Base-by-base conservation (phyloP, 352 stramenopile species). In the Phytophthora fragariaefolia region DNA sequence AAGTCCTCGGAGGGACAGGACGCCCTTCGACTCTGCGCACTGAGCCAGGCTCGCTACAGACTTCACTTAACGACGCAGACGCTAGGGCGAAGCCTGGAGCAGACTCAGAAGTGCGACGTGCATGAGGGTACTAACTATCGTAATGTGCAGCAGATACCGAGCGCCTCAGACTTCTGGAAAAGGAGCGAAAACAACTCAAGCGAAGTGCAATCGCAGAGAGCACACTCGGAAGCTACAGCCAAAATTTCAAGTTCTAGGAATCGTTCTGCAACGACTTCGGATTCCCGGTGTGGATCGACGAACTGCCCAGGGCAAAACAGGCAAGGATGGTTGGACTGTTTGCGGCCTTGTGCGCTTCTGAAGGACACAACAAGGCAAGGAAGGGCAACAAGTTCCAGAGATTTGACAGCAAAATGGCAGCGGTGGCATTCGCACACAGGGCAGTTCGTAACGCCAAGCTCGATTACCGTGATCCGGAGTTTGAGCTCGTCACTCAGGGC, bases 291-390 rank as follows among this genome's bases (percentile, higher is more conserved):
- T 40, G 32, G 32, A 40, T 40, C 32, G 32, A 40, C 32, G 32
- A 40, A 13, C 32, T n/a, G 32, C 45, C 45, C 45, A 50, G 43
- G 43, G 43, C 43, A 50, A 6, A 51, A 51, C 45, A 51, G 18
- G 45, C 45, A 34, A 3, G 23, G 45, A 34, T 51, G 30, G 30
- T 36, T 12, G 30, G 30, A 36, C 30, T 13, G 4, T 36, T 36
- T 12, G 30, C 30, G 4, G 30, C 4, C 2, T 13, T 36, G 30
- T 15, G 30, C 7, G 30, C 30, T 12, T 36, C 30, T 4, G 30
- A 36, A 13, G 30, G 30, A 15, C 6, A 12, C 6, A 36, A 36
- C 30, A 34, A 34, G 28, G 28, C 28, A 34, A 34, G 28, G 28
- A 5, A 34, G 12, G 28, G 28, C 7, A 34, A 34, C 28, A 34